Evolutionary conservation across 1,284 basidiomycete genomes (phyloP), one percentile per base, ranked within the genome.

Genomic region (Ustilago shanxiensis): DNA sequence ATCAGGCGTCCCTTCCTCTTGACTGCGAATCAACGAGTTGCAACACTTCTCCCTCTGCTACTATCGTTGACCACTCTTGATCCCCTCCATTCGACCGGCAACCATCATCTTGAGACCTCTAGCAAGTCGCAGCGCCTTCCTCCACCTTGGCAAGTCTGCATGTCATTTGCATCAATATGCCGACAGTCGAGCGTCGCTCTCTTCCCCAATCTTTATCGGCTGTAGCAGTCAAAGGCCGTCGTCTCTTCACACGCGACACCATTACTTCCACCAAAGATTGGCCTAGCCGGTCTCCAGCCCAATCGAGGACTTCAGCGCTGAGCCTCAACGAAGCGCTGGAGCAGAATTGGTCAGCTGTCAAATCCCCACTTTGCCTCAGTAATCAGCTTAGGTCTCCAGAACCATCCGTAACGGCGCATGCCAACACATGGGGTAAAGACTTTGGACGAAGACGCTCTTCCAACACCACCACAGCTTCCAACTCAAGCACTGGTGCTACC

Each of bases 271-370:
- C 44, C 5, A 37, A n/a, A 47, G 60, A 58, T 8, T 29, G 44
- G 37, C 28, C 31, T 2, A 39, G 33, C 3, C 29, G 52, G 3
- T 53, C 50, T 33, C 11, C 66, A 7, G 31, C 56, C 3, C n/a
- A 53, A 16, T n/a, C 41, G 13, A 52, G 57, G 37, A 13, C 61
- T 5, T 71, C 68, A 14, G 62, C 62, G 33, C 62, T 71, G 29
- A 71, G 44, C 31, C 53, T 71, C 44, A 71, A 62, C 31, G 59
- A 71, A 28, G 63, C 63, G 37, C 69, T 71, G 39, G 63, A 71
- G 20, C 69, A 62, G 29, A 47, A 55, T 11, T 66, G 63, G 50
- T 52, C 50, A 14, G 39, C 67, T 2, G 47, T 50, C 11, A 26
- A 60, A 0, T 74, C 72, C 0, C 63, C 72, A 2, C 45, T 60